phyloP scores from a whole-genome alignment of 106 monocot species.

The Gastrodia elata region DNA sequence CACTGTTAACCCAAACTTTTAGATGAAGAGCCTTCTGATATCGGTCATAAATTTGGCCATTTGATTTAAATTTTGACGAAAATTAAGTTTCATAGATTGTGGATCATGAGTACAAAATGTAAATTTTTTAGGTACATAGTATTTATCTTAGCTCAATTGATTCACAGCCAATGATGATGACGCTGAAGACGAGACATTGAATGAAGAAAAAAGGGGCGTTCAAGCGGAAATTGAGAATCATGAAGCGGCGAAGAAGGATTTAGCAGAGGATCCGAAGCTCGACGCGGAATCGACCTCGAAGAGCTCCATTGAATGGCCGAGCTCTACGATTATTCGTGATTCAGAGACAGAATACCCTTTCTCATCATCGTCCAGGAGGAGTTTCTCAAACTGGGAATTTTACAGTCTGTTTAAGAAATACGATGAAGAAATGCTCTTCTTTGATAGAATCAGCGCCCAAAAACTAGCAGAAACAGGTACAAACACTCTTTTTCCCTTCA shows the following conservation, averaged over 20 bases:
- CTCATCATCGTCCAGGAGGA: slow-evolving; percentile 84
- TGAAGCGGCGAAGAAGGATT: slow-evolving; percentile 9
- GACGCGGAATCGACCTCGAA: slow-evolving; percentile 69
- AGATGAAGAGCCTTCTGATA: too few relatives aligned
- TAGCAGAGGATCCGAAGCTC: slow-evolving; percentile 23
- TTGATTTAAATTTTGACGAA: too few relatives aligned
- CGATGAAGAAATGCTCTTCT: slow-evolving; percentile 86
- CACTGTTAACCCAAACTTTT: too few relatives aligned
- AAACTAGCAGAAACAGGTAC: slow-evolving; percentile 87
- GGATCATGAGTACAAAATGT: too few relatives aligned
- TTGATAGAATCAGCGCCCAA: slow-evolving; percentile 62
- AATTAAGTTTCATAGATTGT: not conserved
- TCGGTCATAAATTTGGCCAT: too few relatives aligned
- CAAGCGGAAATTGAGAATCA: not conserved
- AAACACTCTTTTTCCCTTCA: not conserved
- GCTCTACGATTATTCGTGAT: slow-evolving; percentile 58
- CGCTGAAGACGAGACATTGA: not conserved
- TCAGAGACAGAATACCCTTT: slow-evolving; percentile 79
- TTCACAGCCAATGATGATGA: not conserved
- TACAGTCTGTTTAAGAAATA: slow-evolving; percentile 72
- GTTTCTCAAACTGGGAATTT: slow-evolving; percentile 80
- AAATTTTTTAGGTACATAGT: not conserved
- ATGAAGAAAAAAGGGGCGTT: not conserved
- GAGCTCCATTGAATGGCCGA: slow-evolving; percentile 78
- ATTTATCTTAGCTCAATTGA: not conserved